Conservation (phyloP, 257 asterid species). For the Capsicum rhomboideum region DNA sequence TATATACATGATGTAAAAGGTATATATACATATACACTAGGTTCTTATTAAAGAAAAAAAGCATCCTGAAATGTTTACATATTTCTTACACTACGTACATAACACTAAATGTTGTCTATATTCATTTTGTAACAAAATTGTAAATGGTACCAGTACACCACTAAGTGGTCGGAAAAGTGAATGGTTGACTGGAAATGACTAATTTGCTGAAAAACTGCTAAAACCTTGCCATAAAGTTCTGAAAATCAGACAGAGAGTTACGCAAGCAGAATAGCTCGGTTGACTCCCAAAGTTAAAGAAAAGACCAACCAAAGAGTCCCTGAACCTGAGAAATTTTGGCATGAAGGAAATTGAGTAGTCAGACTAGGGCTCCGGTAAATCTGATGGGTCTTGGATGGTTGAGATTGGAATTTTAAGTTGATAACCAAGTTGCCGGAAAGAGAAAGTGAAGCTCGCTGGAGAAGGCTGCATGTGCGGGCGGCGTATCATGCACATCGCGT, state of each 20-base stretch:
- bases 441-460: not conserved
- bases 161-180: not conserved
- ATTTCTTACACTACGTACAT: no score
- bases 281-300: not conserved
- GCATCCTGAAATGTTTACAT: no score
- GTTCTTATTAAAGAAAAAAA: no score
- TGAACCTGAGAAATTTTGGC: not conserved
- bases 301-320: not conserved
- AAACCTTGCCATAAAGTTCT: not conserved
- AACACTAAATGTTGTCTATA: not conserved
- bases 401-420: not conserved
- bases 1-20: no score
- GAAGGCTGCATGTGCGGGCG: not conserved
- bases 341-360: not conserved
- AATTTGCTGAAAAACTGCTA: not conserved
- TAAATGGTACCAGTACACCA: not conserved
- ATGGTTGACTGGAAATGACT: not conserved
- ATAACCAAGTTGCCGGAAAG: not conserved
- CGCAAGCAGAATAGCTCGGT: not conserved
- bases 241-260: not conserved
- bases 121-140: not conserved
- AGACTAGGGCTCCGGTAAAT: not conserved
- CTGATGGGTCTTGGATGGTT: not conserved
- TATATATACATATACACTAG: no score
- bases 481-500: not conserved